Base-by-base conservation (phyloP, 2,329 filamentous ascomycete species). In the Torrubiella hemipterigena region DNA sequence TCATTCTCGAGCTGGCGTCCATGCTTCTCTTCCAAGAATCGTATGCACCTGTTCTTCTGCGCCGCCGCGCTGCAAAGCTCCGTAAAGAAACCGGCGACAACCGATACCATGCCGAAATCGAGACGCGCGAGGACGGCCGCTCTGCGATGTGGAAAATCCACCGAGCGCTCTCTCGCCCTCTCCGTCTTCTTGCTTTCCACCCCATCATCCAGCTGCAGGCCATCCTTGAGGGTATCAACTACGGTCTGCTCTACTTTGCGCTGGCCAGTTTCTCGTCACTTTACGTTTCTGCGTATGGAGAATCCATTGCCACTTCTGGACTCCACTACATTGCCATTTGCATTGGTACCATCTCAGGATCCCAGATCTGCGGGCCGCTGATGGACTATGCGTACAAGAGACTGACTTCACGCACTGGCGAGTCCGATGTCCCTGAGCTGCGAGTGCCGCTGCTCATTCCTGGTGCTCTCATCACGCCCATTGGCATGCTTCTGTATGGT, bases 11-110 rank as follows among this genome's bases (percentile, higher is more conserved):
- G 7, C 24, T 47, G 5, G 37, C 56, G 0, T 52, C 51, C 0
- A 43, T 56, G 6, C 38, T 46, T 5, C 43, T 37, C 2, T 57
- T 61, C 33, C 43, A 30, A 5, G 61, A 65, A 40, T 60, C 59
- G 0, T 62, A 55, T 16, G 52, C 42, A 0, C 50, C 54, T 1
- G 21, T 50, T 1, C 51, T 63, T 13, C 49, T 65, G 0, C 38
- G 43, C 8, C 41, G 44, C 2, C 47, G 54, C 7, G 56, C 58
- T 1, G 38, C 40, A 22, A 42, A 42, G 1, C 40, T 56, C 0
- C 54, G 59, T 41, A 52, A 77, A 47, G 73, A 83, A 36, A 81
- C 69, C 0, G 74, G 69, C 23, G 81, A 91, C 39, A 63, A 72
- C 5, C 62, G 81, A 27, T 86, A 76, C 63, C 11, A 56, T 59